phyloP scores from a whole-genome alignment of 2,329 filamentous ascomycete genomes.

The Hypoxylon sp. region DNA sequence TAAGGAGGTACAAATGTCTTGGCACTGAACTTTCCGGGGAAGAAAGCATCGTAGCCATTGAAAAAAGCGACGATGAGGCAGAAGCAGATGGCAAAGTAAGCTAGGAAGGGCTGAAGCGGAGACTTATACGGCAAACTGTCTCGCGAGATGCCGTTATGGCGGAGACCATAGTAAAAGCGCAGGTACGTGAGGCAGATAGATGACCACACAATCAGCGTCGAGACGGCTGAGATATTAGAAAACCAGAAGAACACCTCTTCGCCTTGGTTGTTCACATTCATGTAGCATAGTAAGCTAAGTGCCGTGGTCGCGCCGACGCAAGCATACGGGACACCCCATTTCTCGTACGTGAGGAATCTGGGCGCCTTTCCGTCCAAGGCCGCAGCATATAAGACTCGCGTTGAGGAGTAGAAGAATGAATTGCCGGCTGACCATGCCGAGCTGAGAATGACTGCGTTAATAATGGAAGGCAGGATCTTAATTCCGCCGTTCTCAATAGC shows the following conservation, averaged over 20 bases:
- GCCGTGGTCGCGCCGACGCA: conserved; percentile 73
- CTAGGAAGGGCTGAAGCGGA: conserved; percentile 76
- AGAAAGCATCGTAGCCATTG: conserved; percentile 80
- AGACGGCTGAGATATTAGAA: conserved; percentile 73
- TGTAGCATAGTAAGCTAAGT: conserved; percentile 74
- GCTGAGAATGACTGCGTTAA: conserved; percentile 75
- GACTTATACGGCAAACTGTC: conserved; percentile 76
- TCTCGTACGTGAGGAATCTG: conserved; percentile 65
- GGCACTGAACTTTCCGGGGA: conserved; percentile 65
- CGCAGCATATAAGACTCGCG: conserved; percentile 53
- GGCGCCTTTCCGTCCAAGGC: conserved; percentile 71
- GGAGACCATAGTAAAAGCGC: conserved; percentile 76
- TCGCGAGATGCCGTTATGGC: conserved; percentile 74
- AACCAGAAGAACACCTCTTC: conserved; percentile 59
- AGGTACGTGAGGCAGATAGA: conserved; percentile 78
- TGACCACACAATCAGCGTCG: conserved; percentile 78
- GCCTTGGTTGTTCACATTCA: conserved; percentile 70
- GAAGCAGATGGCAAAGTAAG: conserved; percentile 73
- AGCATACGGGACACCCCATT: conserved; percentile 69
- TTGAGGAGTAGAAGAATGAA: conserved; percentile 55
- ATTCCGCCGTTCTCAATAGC: conserved; percentile 74
- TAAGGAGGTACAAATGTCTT: conserved; percentile 76
- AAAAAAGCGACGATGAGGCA: conserved; percentile 78
- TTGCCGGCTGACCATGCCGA: conserved; percentile 56
- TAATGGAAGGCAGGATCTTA: conserved; percentile 71